Percentiles rank a stretch among this genome's conserved stretches.
Evolutionary conservation across 2,329 filamentous ascomycete genomes (phyloP).

Genomic region (Fusarium pseudonygamai): DNA sequence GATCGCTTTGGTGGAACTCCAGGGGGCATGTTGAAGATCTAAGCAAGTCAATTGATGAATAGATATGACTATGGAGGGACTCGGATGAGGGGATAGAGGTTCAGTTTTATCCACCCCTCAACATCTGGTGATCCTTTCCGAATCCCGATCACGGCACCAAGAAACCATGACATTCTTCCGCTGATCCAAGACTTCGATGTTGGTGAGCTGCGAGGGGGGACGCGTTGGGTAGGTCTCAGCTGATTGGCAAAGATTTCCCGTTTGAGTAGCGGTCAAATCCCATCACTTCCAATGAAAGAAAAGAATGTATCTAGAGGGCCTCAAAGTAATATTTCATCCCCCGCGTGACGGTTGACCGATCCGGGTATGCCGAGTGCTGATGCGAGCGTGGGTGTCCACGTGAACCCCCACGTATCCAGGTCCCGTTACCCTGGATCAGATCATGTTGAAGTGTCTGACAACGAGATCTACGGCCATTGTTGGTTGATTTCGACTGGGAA

Average conservation of each 20-base stretch:
- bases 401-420: constrained; percentile 14
- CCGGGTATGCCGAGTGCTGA: constrained; percentile 5
- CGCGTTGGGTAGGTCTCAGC: background rate
- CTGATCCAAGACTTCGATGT: background rate
- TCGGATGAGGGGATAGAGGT: background rate
- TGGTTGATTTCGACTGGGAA: background rate
- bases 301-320: fast-evolving
- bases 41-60: background rate
- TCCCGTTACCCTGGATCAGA: constrained; percentile 9
- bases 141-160: background rate
- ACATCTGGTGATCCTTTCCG: background rate
- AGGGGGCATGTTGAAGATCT: constrained; percentile 11
- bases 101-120: constrained; percentile 1
- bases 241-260: background rate
- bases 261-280: background rate
- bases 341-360: background rate
- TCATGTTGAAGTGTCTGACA: constrained; percentile 8
- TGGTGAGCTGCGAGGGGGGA: background rate
- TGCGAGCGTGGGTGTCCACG: constrained; percentile 8
- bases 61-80: background rate
- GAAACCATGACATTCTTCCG: background rate
- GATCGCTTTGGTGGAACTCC: constrained; percentile 29
- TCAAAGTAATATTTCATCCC: constrained; percentile 5
- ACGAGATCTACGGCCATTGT: background rate
- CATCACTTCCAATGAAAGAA: background rate